A percentile compares a stretch with the other conserved stretches of the same genome.
These are phyloP conservation scores for Wallemia mellicola DNA, from an alignment of 1,284 basidiomycete species.

Conservation along the genomic window DNA sequence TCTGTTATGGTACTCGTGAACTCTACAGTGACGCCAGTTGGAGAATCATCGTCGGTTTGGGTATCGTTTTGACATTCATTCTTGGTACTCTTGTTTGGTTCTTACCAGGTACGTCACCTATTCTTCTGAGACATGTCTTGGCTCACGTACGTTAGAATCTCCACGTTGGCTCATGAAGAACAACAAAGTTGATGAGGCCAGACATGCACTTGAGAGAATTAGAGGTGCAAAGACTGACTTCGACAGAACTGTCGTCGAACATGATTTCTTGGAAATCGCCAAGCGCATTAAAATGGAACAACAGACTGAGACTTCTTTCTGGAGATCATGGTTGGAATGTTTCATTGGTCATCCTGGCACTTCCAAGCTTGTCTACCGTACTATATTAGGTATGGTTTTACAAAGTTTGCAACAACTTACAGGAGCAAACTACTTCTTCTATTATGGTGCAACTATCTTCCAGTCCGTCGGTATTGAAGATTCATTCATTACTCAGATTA, in stretches of 20 bases:
- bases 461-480: conserved; percentile 32
- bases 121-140: too few relatives aligned
- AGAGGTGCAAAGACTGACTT: conserved; percentile 22
- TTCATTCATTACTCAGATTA: conserved; percentile 39
- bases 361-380: conserved; percentile 6
- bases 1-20: conserved; percentile 14
- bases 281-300: neutral
- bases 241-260: conserved; percentile 11
- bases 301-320: conserved; percentile 2
- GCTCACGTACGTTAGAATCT: neutral
- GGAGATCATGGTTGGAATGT: conserved; percentile 27
- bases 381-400: conserved; percentile 24
- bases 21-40: conserved; percentile 5
- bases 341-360: conserved; percentile 21
- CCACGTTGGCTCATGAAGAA: conserved; percentile 26
- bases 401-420: conserved; percentile 48
- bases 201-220: conserved; percentile 23
- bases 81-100: conserved; percentile 36
- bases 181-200: conserved; percentile 25
- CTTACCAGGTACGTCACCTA: conserved; percentile 24
- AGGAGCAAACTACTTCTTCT: conserved; percentile 34
- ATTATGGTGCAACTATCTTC: conserved; percentile 42
- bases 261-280: conserved; percentile 1
- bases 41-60: conserved; percentile 10
- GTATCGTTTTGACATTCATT: conserved; percentile 35